Conservation (phyloP, 371 early-diverging fungal genomes). For the Mucor indicus region DNA sequence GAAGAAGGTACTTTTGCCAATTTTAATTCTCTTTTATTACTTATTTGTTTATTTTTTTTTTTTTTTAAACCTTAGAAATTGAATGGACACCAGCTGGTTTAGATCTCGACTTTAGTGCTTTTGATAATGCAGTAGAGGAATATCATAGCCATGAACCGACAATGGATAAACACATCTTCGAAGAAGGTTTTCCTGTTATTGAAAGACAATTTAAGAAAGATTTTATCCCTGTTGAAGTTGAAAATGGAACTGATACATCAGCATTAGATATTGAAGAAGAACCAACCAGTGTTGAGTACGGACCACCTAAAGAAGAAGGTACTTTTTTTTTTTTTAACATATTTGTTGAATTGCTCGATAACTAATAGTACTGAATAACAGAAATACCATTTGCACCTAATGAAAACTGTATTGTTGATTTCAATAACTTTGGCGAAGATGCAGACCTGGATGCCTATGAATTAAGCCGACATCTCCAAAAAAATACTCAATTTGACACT, state of each 20-base stretch:
- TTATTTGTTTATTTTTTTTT: too few species aligned
- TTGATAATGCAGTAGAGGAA: background rate
- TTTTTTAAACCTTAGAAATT: background rate
- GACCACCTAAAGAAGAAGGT: constrained; percentile 13
- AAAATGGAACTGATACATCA: background rate
- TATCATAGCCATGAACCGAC: background rate
- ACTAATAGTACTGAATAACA: background rate
- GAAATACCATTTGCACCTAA: constrained; percentile 4
- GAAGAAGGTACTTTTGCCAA: constrained; percentile 4
- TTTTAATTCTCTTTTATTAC: background rate
- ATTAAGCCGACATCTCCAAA: background rate
- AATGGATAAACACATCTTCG: background rate
- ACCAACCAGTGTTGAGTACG: constrained; percentile 6
- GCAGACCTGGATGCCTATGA: constrained; percentile 6
- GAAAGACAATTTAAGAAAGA: background rate
- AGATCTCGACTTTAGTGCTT: constrained; percentile 4
- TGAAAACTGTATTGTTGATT: background rate
- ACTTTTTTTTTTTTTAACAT: background rate
- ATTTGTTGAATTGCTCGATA: too few species aligned
- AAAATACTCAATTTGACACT: background rate
- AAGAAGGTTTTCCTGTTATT: background rate
- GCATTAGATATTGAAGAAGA: background rate
- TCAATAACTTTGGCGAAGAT: background rate
- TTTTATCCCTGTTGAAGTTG: background rate
- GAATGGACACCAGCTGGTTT: constrained; percentile 5